phyloP scores from a whole-genome alignment of 2,329 filamentous ascomycete genomes.

The Fusarium begoniae region DNA sequence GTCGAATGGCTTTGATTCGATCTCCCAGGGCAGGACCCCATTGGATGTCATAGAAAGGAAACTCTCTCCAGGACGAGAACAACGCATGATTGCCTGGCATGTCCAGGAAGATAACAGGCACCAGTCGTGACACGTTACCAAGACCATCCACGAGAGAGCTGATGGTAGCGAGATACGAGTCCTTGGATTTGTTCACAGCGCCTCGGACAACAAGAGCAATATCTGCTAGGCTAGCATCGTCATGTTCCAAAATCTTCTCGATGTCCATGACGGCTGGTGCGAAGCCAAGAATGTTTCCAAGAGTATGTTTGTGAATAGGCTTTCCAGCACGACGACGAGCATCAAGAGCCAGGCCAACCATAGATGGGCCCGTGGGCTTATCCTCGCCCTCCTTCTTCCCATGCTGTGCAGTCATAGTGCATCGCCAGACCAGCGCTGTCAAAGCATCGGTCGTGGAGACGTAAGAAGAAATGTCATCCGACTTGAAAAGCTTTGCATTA shows the following conservation, averaged over 20 bases:
- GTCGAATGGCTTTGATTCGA: neutral
- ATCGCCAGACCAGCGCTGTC: slow-evolving; percentile 10
- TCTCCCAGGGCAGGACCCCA: slow-evolving; percentile 1
- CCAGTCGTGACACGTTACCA: neutral
- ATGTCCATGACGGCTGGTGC: slow-evolving; percentile 9
- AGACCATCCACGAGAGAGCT: neutral
- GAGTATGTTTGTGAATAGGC: slow-evolving; percentile 1
- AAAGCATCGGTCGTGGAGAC: slow-evolving; percentile 14
- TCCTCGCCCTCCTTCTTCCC: neutral
- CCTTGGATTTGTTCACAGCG: slow-evolving; percentile 4
- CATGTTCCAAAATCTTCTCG: neutral
- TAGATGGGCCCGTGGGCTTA: neutral
- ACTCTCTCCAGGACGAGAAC: slow-evolving; percentile 14
- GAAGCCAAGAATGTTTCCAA: slow-evolving; percentile 9
- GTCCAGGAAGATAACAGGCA: neutral
- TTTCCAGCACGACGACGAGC: slow-evolving; percentile 8
- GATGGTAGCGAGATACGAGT: neutral
- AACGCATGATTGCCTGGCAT: slow-evolving; percentile 11
- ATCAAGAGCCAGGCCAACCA: slow-evolving; percentile 7
- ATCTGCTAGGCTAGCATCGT: neutral
- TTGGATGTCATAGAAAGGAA: slow-evolving; percentile 10
- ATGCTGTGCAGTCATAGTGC: slow-evolving; percentile 8
- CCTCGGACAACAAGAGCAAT: neutral
- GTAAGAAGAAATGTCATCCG: neutral
- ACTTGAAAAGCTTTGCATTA: neutral